phyloP scores from a whole-genome alignment of 1,284 basidiomycete genomes.

The Papiliotrema nemorosa region DNA sequence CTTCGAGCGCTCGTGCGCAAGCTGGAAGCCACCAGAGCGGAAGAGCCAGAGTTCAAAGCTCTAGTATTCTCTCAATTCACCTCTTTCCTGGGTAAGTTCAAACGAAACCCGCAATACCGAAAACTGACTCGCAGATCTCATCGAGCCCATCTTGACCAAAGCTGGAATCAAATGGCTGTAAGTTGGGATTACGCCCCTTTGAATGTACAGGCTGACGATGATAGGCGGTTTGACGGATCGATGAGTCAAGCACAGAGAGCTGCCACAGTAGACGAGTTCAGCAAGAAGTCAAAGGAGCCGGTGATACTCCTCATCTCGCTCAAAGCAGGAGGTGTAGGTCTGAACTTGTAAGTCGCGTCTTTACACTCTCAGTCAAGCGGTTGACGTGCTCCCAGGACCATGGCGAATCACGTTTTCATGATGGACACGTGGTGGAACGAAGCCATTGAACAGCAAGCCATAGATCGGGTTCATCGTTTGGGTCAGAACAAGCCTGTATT shows the following conservation, averaged over 20 bases:
- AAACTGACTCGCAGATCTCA: conserved; percentile 56
- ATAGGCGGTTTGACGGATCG: conserved; percentile 81
- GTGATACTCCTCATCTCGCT: conserved; percentile 83
- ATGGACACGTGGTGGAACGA: conserved; percentile 98
- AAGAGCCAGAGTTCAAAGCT: conserved; percentile 72
- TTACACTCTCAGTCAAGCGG: conserved; percentile 14
- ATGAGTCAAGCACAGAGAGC: conserved; percentile 84
- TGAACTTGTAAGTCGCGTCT: conserved; percentile 58
- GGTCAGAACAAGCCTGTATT: conserved; percentile 59
- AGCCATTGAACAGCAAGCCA: conserved; percentile 79
- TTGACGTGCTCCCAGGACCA: conserved; percentile 3
- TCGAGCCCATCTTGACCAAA: conserved; percentile 70
- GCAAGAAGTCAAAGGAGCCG: conserved; percentile 61
- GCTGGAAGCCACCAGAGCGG: conserved; percentile 35
- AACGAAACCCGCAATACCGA: background rate
- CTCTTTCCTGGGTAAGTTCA: conserved; percentile 58
- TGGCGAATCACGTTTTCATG: conserved; percentile 69
- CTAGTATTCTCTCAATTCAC: conserved; percentile 78
- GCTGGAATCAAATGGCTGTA: conserved; percentile 66
- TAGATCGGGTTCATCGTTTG: conserved; percentile 56
- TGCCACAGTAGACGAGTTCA: conserved; percentile 71
- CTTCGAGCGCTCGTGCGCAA: conserved; percentile 41
- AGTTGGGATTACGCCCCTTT: conserved; percentile 10
- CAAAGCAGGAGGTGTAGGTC: conserved; percentile 90
- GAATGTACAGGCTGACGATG: background rate